These are phyloP conservation scores for Thelonectria olida DNA, from an alignment of 2,329 filamentous ascomycete genomes.

Conservation along the genomic window DNA sequence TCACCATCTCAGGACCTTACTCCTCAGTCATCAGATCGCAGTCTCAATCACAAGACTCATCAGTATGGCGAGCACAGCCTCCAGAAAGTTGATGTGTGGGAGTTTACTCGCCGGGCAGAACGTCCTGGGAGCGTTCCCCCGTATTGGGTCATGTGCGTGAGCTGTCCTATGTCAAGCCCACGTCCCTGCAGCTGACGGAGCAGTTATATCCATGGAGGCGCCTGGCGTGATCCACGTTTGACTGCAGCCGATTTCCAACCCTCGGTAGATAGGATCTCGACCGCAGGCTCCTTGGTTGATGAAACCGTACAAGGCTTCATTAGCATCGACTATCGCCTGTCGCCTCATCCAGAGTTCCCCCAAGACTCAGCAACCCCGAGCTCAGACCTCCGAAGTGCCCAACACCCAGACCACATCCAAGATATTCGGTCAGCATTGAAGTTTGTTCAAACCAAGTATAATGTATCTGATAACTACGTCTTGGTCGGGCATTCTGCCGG, in stretches of 20 bases:
- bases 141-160: conserved; percentile 50
- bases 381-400: conserved; percentile 52
- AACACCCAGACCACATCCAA: conserved; percentile 67
- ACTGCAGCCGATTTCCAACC: conserved; percentile 56
- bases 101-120: conserved; percentile 35
- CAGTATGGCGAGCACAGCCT: conserved; percentile 52
- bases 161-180: conserved; percentile 1
- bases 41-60: conserved; percentile 46
- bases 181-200: conserved; percentile 2
- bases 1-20: too few relatives aligned
- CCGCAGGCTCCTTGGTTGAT: conserved; percentile 34
- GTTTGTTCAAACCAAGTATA: conserved; percentile 56
- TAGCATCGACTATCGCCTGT: conserved; percentile 71
- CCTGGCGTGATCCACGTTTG: conserved; percentile 68
- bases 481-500: conserved; percentile 72
- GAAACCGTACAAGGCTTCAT: conserved; percentile 67
- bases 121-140: conserved; percentile 20
- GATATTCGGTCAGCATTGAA: conserved; percentile 64
- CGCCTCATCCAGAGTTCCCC: conserved; percentile 57
- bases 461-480: conserved; percentile 60
- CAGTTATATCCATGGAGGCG: conserved; percentile 69
- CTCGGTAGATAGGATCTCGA: conserved; percentile 53
- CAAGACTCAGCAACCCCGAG: conserved; percentile 42
- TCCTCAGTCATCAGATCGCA: conserved; percentile 14
- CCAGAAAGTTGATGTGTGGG: conserved; percentile 59